Base-by-base conservation (phyloP, 192 early-diverging fungal species). In the Paraglomus occultum region DNA sequence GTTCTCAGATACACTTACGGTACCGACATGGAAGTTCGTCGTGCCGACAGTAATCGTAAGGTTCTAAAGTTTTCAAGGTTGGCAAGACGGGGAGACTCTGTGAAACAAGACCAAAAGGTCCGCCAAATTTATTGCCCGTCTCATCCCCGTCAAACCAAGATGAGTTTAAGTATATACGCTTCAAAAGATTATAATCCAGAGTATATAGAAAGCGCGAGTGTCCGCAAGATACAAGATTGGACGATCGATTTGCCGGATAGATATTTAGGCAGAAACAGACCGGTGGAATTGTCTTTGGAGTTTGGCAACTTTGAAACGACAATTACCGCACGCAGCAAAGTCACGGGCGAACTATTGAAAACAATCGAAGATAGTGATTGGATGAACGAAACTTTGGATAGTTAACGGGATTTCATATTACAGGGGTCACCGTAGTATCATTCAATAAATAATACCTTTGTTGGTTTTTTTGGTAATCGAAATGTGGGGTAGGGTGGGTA, bases 201-300 rank as follows among this genome's bases (percentile, higher is more conserved):
- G 46, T 68, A 44, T 68, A 57, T 51, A 31, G 52, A 68, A 43
- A 53, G 57, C 10, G 17, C 31, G 53, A 42, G 38, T 20, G 38
- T 55, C 11, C 40, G 20, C 4, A 10, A 14, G 18, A n/a, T 55
- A 6, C 44, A 53, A 6, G 57, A 39, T 1, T 31, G 53, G 51
- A 68, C 20, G 31, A 55, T 68, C 4, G 67, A 68, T 55, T 46
- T 68, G 46, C 53, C 67, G 17, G 67, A 68, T 20, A 11, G 6
- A 18, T 53, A 68, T 38, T 1, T 23, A 20, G 53, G 52, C 7
- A 68, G 12, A 12, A 68, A 68, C 18, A 39, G 67, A 20, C 18
- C 31, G 1, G 50, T 68, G 6, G 67, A 68, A 23, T 68, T 55
- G 45, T 18, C 38, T 17, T 55, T 68, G 9, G 44, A 40, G 22